Conservation (phyloP, 2,329 filamentous ascomycete species). For the Apiospora phragmitis region DNA sequence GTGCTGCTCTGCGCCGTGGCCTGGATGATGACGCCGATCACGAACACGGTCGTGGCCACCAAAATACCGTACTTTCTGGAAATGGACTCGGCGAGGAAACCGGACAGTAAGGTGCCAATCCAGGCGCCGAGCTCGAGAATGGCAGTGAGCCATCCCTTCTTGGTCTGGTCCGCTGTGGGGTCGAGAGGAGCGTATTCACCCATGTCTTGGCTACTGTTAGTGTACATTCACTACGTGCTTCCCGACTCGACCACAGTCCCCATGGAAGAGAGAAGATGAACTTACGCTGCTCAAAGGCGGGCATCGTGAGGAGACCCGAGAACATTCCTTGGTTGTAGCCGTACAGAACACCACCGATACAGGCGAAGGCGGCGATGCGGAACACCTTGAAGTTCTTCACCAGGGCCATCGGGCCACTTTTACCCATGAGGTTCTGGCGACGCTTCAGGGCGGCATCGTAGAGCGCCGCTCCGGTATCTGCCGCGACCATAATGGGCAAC, state of each 20-base stretch:
- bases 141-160: conserved; percentile 62
- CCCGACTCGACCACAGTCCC: conserved; percentile 7
- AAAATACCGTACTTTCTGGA: conserved; percentile 71
- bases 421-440: conserved; percentile 43
- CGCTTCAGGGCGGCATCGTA: conserved; percentile 44
- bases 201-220: conserved; percentile 46
- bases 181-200: conserved; percentile 51
- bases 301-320: conserved; percentile 65
- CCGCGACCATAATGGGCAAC: conserved; percentile 41
- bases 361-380: conserved; percentile 61
- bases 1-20: conserved; percentile 58
- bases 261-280: neutral
- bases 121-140: conserved; percentile 78
- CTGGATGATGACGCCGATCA: conserved; percentile 70
- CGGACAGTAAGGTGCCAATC: conserved; percentile 70
- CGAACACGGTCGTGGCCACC: conserved; percentile 65
- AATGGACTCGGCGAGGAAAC: conserved; percentile 69
- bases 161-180: conserved; percentile 46
- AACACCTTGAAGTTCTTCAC: conserved; percentile 63
- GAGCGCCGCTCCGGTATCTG: conserved; percentile 34
- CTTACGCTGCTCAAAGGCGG: conserved; percentile 51
- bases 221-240: neutral
- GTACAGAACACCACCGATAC: conserved; percentile 62
- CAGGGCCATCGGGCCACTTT: conserved; percentile 44
- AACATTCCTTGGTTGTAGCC: conserved; percentile 80